phyloP scores from a whole-genome alignment of 2,329 filamentous ascomycete genomes.

The Colletotrichum spaethianum region DNA sequence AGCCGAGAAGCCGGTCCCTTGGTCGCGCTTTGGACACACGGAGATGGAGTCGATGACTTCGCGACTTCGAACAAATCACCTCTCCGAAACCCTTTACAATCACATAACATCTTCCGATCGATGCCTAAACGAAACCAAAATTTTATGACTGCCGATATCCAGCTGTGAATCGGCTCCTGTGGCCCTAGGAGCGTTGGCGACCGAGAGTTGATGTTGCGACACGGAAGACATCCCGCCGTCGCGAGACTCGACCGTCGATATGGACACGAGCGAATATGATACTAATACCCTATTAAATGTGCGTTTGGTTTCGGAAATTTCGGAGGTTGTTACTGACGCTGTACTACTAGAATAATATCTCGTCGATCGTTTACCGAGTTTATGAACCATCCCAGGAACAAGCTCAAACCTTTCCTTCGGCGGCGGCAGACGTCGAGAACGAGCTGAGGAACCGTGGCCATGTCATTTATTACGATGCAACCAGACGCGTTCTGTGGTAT shows the following conservation, averaged over 20 bases:
- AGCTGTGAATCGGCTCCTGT: constrained; percentile 29
- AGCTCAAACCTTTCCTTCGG: constrained; percentile 60
- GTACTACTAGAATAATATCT: constrained; percentile 66
- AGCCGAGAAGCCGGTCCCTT: constrained; percentile 37
- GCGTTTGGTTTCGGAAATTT: constrained; percentile 46
- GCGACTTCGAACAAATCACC: constrained; percentile 32
- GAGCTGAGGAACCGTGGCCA: constrained; percentile 66
- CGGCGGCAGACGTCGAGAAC: constrained; percentile 66
- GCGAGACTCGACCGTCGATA: constrained; percentile 60
- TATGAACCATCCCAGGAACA: constrained; percentile 65
- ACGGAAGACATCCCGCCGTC: constrained; percentile 33
- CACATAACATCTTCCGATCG: constrained; percentile 16
- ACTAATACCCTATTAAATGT: constrained; percentile 74
- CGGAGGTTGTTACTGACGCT: constrained; percentile 39
- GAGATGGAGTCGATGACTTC: constrained; percentile 56
- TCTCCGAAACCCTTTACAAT: constrained; percentile 22
- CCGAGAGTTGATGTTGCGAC: constrained; percentile 42
- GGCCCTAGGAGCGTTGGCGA: constrained; percentile 37
- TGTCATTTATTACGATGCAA: constrained; percentile 67
- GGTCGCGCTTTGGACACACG: constrained; percentile 45
- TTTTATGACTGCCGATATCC: constrained; percentile 38
- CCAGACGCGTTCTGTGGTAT: constrained; percentile 67
- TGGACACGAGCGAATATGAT: constrained; percentile 75
- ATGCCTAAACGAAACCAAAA: constrained; percentile 9
- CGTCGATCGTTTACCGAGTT: constrained; percentile 67